Evolutionary conservation across 2,329 filamentous ascomycete species (phyloP), one percentile per base, ranked within the genome.

Genomic region (Aspergillus carbonarius): DNA sequence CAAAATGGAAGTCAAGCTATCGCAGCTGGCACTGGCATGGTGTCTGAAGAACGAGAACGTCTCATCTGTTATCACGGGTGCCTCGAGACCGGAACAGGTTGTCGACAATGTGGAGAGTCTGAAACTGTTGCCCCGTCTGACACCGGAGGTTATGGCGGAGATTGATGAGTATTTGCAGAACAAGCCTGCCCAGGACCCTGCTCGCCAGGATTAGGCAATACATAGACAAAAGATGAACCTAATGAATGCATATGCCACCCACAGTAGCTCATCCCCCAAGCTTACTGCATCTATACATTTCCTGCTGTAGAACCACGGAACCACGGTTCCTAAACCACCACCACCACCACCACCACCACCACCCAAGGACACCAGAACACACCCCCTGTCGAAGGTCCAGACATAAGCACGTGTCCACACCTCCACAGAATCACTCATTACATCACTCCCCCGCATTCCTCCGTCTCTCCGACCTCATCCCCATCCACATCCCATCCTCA

Each of bases 21-120:
- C 81, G 4, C 82, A 84, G 58, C 77, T 87, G 7, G 78, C 83
- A n/a, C 75, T 87, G 34, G 85, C 84, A 1, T 87, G 85, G 84
- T 76, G 76, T 49, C 76, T 83, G 27, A 85, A 83, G 74, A 87
- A 87, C 69, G 75, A 79, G 32, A 82, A 86, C 59, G 84, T 87
- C 35, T 70, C 71, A 10, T 74, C 74, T 4, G 70, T 75, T 15
- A 76, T 76, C 59, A 74, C 68, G 0, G 74, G 84, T 2, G 78
- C 78, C 4, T 78, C 76, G 12, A 71, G 73, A 49, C 72, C 74
- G 3, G 75, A 79, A 62, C 79, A 81, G 65, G 69, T 81, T 13
- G 65, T 71, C 8, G 77, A 81, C 54, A 79, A 79, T 23, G 74
- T 81, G 46, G 73, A 72, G 60, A 77, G 78, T 37, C 66, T 83